A percentile compares a stretch with the other conserved stretches of the same genome.
Conservation (phyloP, 768 basidiomycete genomes). For the Agaricus subrufescens region DNA sequence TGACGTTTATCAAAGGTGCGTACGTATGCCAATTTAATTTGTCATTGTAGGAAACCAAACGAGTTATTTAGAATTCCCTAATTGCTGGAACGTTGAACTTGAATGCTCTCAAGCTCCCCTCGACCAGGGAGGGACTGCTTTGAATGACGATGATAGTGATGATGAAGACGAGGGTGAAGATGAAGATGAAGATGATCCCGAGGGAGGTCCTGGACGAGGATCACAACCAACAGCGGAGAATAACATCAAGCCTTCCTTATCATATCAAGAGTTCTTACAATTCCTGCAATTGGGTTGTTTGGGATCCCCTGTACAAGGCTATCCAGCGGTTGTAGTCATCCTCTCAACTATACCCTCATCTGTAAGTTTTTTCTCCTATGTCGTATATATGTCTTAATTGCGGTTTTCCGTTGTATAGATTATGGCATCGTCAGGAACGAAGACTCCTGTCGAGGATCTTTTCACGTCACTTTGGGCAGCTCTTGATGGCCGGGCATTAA, state of each 20-base stretch:
- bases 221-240: not conserved
- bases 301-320: slow-evolving; percentile 74
- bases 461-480: slow-evolving; percentile 84
- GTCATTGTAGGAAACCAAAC: not conserved
- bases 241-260: slow-evolving; percentile 24
- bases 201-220: not conserved
- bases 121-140: slow-evolving; percentile 26
- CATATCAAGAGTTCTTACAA: slow-evolving; percentile 70
- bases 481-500: slow-evolving; percentile 61
- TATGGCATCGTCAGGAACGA: slow-evolving; percentile 19
- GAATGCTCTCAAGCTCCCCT: slow-evolving; percentile 16
- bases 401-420: slow-evolving; percentile 16
- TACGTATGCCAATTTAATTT: not conserved
- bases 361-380: slow-evolving; percentile 32
- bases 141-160: slow-evolving; percentile 17
- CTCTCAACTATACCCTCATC: slow-evolving; percentile 74
- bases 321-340: slow-evolving; percentile 76
- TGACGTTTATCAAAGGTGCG: slow-evolving; percentile 71
- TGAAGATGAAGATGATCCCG: slow-evolving; percentile 25
- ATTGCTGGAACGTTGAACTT: slow-evolving; percentile 56
- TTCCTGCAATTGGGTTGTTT: slow-evolving; percentile 79
- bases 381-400: not conserved
- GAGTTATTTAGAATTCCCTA: slow-evolving; percentile 45
- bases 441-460: slow-evolving; percentile 39
- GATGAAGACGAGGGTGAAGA: slow-evolving; percentile 31